These are phyloP conservation scores for Sonneratia caseolaris DNA, from an alignment of 345 rosid species.

Conservation along the genomic window DNA sequence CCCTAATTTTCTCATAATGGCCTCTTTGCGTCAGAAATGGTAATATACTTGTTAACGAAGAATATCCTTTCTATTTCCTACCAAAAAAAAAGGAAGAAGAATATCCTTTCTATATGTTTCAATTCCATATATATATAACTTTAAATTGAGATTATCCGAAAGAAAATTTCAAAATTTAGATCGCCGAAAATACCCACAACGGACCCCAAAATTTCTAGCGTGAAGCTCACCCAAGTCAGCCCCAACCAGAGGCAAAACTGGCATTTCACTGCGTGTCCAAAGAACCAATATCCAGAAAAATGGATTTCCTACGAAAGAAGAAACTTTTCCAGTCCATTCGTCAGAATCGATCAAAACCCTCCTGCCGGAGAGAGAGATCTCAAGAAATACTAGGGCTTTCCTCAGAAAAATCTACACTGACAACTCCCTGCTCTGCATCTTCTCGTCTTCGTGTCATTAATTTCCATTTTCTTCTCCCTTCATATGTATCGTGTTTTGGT, in stretches of 20 bases:
- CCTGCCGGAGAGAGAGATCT: neutral
- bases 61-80: too few species aligned
- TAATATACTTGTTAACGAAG: neutral
- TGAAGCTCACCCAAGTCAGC: neutral
- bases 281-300: neutral
- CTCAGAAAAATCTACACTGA: neutral
- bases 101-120: neutral
- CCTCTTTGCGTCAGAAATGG: too few species aligned
- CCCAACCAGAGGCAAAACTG: neutral
- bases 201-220: neutral
- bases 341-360: neutral
- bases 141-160: neutral
- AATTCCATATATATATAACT: neutral
- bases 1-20: too few species aligned
- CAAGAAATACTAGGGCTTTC: neutral
- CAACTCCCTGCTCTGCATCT: neutral
- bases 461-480: neutral
- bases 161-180: neutral
- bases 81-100: too few species aligned
- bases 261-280: neutral
- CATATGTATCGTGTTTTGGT: neutral
- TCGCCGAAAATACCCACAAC: neutral
- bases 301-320: neutral
- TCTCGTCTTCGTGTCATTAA: neutral
- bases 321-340: neutral